phyloP scores from a whole-genome alignment of 1,139 yeast genomes.

The Candida neerlandica region DNA sequence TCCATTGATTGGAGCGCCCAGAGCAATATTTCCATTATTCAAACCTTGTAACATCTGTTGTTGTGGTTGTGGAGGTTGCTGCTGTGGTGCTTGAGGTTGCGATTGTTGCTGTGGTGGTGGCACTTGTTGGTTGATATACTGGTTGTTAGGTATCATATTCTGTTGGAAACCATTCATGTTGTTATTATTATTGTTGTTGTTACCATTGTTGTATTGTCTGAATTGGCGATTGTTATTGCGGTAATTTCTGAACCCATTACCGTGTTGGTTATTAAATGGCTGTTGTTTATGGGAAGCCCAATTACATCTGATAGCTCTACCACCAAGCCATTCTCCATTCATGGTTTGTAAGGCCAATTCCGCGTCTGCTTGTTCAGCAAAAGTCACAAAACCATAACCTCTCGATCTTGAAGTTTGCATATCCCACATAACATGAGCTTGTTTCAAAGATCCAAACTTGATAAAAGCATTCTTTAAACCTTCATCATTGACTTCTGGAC shows the following conservation, averaged over 20 bases:
- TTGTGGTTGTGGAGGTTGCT: slow-evolving; percentile 5
- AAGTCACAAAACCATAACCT: slow-evolving; percentile 93
- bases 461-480: slow-evolving; percentile 59
- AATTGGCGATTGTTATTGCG: slow-evolving; percentile 18
- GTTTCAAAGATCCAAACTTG: slow-evolving; percentile 63
- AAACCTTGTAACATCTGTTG: slow-evolving; percentile 8
- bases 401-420: slow-evolving; percentile 91
- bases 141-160: slow-evolving; percentile 9
- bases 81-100: neutral
- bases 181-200: slow-evolving; percentile 5
- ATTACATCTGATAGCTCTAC: slow-evolving; percentile 78
- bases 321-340: slow-evolving; percentile 75
- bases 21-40: slow-evolving; percentile 5
- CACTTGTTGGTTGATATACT: slow-evolving; percentile 3
- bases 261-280: slow-evolving; percentile 6
- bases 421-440: slow-evolving; percentile 97
- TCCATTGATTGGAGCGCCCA: slow-evolving; percentile 6
- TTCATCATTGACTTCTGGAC: slow-evolving; percentile 83
- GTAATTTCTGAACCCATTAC: slow-evolving; percentile 13
- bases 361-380: slow-evolving; percentile 67
- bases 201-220: slow-evolving; percentile 11
- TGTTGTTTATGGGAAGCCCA: slow-evolving; percentile 82
- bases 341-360: slow-evolving; percentile 69
- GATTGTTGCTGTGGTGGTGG: slow-evolving; percentile 4
- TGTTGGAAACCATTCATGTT: slow-evolving; percentile 9